Conservation (phyloP, 768 basidiomycete genomes). For the Macrolepiota fuliginosa region DNA sequence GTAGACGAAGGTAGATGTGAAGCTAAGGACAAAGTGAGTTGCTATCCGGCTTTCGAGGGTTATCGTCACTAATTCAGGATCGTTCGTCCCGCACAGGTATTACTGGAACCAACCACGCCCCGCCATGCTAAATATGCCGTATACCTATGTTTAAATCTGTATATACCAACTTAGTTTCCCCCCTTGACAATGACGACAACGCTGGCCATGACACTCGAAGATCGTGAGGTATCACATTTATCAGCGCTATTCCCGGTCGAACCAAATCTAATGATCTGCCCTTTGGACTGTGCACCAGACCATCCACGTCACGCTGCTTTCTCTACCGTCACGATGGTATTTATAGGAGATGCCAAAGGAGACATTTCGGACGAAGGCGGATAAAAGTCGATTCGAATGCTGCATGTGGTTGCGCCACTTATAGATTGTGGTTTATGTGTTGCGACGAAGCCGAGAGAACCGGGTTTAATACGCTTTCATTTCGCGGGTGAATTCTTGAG, state of each 20-base stretch:
- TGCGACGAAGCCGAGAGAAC: neutral
- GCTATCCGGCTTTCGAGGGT: neutral
- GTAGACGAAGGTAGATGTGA: neutral
- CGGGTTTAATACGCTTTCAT: neutral
- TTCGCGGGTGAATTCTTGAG: no score
- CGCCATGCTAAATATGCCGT: neutral
- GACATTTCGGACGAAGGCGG: slow-evolving; percentile 1
- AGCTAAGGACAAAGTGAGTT: neutral
- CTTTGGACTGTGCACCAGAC: neutral
- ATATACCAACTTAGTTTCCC: neutral
- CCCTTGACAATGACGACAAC: neutral
- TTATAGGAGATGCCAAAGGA: neutral
- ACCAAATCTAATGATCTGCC: neutral
- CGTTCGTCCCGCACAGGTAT: neutral
- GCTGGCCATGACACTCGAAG: neutral
- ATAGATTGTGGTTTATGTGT: neutral
- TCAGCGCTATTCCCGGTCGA: neutral
- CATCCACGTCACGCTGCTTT: neutral
- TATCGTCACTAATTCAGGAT: neutral
- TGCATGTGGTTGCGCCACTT: neutral
- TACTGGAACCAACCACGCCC: neutral
- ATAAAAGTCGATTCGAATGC: neutral
- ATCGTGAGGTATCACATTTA: neutral
- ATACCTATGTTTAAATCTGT: neutral
- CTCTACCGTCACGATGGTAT: neutral